These are phyloP conservation scores for Puccinia hordei DNA, from an alignment of 1,284 basidiomycete species.

Conservation along the genomic window DNA sequence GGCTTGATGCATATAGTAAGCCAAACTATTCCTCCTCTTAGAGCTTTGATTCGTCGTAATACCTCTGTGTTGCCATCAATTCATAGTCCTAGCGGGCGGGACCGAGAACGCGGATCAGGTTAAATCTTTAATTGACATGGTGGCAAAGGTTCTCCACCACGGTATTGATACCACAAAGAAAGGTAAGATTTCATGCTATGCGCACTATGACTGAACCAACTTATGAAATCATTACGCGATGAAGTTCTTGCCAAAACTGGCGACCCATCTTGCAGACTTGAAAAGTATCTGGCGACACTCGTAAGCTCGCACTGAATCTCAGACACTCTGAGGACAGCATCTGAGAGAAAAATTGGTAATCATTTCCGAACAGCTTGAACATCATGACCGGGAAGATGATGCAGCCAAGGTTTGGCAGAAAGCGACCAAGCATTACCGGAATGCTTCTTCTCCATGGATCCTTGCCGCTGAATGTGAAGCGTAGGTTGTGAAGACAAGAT, in stretches of 20 bases:
- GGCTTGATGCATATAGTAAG: constrained; percentile 50
- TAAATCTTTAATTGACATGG: constrained; percentile 12
- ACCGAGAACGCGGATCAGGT: constrained; percentile 41
- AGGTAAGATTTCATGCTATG: constrained; percentile 14
- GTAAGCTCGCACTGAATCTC: constrained; percentile 5
- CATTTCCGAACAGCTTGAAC: constrained; percentile 34
- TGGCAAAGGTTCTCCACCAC: constrained; percentile 31
- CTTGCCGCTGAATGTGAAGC: constrained; percentile 48
- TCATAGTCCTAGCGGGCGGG: constrained; percentile 44
- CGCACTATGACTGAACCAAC: neutral
- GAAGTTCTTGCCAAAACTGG: constrained; percentile 29
- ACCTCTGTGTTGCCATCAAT: neutral
- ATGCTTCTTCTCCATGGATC: constrained; percentile 41
- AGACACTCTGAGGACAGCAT: neutral
- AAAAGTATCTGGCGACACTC: constrained; percentile 41
- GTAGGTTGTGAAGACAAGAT: constrained; percentile 11
- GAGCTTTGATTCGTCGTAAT: neutral
- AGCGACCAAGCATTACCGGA: constrained; percentile 49
- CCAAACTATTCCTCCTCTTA: neutral
- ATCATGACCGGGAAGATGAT: constrained; percentile 41
- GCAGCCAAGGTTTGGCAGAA: constrained; percentile 48
- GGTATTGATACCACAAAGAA: constrained; percentile 48
- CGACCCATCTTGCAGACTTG: constrained; percentile 47
- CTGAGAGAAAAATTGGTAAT: neutral
- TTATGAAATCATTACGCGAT: neutral